Base-by-base conservation (phyloP, 1,284 basidiomycete species). In the Phlebopus sp. region DNA sequence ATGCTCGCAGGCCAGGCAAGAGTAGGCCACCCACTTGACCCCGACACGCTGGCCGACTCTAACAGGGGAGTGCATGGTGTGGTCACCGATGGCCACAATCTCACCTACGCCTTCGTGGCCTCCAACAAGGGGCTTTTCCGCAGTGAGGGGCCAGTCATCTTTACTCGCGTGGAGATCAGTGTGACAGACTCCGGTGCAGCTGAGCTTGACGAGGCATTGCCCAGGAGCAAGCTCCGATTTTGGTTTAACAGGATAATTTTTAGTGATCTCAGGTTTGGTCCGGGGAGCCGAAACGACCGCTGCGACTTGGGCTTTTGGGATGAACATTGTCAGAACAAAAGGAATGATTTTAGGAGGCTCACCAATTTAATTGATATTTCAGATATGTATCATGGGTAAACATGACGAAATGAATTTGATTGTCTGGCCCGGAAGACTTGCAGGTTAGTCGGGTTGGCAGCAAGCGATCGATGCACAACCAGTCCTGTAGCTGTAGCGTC, bases 81-180 rank as follows among this genome's bases (percentile, higher is more conserved):
- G 73, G 18, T 77, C 73, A 38, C 82, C 90, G 58, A 94, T 86
- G 32, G 89, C 90, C 34, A 94, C 86, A 49, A 94, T 71, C 44
- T 77, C 67, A 8, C 86, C 86, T 14, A 88, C 81, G 54, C 88
- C 90, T 69, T 92, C 90, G 62, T 93, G 91, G 0, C 92, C 92
- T 30, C 91, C 92, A 51, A 94, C 80, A 47, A 92, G 79, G 2
- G 90, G 90, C 9, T 77, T 75, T 57, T 78, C 82, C 42, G 84
- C 72, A 3, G 71, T 69, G 31, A 89, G 53, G 3, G 88, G 87
- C 88, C 88, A 91, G 62, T 92, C 88, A 47, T 77, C 78, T 39
- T 76, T 68, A 42, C 77, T 75, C 27, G 85, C 84, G 60, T 92
- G 89, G 10, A 92, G 75, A 63, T 92, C 90, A 17, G 88, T 91